Base-by-base conservation (phyloP, 345 rosid species). In the Aquilaria yunnanensis region DNA sequence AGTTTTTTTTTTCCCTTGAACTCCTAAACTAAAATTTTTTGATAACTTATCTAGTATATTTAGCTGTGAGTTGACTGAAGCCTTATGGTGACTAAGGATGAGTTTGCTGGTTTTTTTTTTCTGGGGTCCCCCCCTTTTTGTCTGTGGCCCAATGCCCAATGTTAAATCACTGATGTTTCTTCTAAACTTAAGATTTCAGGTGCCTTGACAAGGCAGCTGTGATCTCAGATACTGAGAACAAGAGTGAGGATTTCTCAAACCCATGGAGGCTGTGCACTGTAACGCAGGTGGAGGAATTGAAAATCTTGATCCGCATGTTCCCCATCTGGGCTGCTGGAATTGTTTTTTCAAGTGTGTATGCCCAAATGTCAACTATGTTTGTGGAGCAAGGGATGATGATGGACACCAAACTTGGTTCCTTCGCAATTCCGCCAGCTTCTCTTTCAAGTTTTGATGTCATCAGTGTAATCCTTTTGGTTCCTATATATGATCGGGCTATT, bases 291-390 rank as follows among this genome's bases (percentile, higher is more conserved):
- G 97, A 90, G 74, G 96, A 90, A 70, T 64, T 90, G 56, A 90
- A 90, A 78, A 88, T 90, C 63, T 67, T 90, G 77, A 68, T 84
- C 32, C 86, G 96, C 29, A 84, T 90, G 96, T 84, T 90, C 61
- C 96, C 96, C 7, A 81, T 90, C 41, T 90, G 96, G 96, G 90
- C 93, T 54, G 79, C 90, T 2, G 97, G 89, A 53, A 90, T 90
- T 14, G 72, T 85, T 11, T 90, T 90, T 70, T 72, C 90, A 14
- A 87, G 89, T 6, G 86, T 90, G 5, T 76, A 88, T 47, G 85
- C 92, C 23, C 97, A 90, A 62, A 85, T 85, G 79, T 85, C 90
- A 3, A 87, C 97, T 12, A 77, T 85, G 87, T 90, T 85, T 51
- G 92, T 90, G 53, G 96, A 89, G 68, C 94, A 89, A 76, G 96